Evolutionary conservation across 2,329 filamentous ascomycete species (phyloP), one percentile per base, ranked within the genome.

Genomic region (Hypoxylon sp.): DNA sequence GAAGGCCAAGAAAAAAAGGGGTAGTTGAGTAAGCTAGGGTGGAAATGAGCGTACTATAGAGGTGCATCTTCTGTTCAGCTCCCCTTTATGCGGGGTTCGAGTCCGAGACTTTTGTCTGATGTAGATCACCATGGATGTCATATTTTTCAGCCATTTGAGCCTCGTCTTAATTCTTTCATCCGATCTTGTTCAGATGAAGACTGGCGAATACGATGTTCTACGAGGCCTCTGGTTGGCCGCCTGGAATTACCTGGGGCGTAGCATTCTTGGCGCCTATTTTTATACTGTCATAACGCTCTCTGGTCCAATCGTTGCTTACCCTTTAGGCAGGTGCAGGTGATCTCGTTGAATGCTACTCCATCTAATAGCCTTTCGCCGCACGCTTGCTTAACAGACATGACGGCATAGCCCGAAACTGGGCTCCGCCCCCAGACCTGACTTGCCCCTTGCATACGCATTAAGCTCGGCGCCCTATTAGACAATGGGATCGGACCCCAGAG

Each of bases 121-220:
- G 19, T 36, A 50, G 5, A 50, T 55, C 10, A 5, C 4, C 2
- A 25, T 28, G 19, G 14, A 53, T 34, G 21, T 34, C 5, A 38
- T 25, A 23, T 36, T 48, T 53, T 64, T 64, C 61, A 64, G 61
- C 61, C 61, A n/a, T n/a, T 58, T 49, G 49, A 34, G 30, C 21
- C 34, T 32, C 53, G 19, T n/a, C 13, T 34, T 56, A n/a, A 30
- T 17, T 19, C 34, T 45, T 11, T 38, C 51, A 51, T n/a, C 43
- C 34, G 28, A 43, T 19, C 3, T 25, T 17, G 11, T 51, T 30
- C 46, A 38, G 38, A 6, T 32, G n/a, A 21, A 28, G 11, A n/a
- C 34, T 17, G 32, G 2, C 23, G 1, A 43, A 21, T 11, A 30
- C 14, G 13, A 43, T 13, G 13, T 10, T n/a, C n/a, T 21, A 30